These are phyloP conservation scores for Candida boleticola DNA, from an alignment of 805 yeast genomes.

Conservation along the genomic window DNA sequence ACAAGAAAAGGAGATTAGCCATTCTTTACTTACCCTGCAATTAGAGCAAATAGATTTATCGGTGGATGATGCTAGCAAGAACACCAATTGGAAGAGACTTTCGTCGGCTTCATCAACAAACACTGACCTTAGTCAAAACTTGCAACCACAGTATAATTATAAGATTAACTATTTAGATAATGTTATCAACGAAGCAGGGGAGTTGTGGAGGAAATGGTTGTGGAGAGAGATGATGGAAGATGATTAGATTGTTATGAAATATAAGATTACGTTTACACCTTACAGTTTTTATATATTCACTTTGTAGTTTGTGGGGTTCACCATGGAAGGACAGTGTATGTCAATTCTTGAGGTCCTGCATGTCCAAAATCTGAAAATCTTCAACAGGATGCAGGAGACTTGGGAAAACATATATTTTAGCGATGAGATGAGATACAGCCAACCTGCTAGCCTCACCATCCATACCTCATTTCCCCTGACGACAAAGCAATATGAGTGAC, in stretches of 20 bases:
- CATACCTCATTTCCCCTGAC: too few relatives aligned
- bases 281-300: too few relatives aligned
- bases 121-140: slow-evolving; percentile 5
- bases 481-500: neutral
- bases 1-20: neutral
- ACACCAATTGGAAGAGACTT: neutral
- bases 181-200: slow-evolving; percentile 76
- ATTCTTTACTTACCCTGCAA: slow-evolving; percentile 3
- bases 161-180: slow-evolving; percentile 67
- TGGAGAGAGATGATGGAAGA: slow-evolving; percentile 44
- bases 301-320: too few relatives aligned
- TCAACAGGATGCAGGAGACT: too few relatives aligned
- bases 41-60: neutral
- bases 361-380: too few relatives aligned
- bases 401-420: slow-evolving; percentile 1
- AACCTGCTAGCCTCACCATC: too few relatives aligned
- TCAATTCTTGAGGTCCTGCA: too few relatives aligned
- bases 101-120: slow-evolving; percentile 10
- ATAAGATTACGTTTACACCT: too few relatives aligned
- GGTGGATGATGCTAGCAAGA: neutral
- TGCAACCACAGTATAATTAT: slow-evolving; percentile 23
- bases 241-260: slow-evolving; percentile 13
- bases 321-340: too few relatives aligned
- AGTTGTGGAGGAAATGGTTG: slow-evolving; percentile 82
- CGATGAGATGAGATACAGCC: slow-evolving; percentile 3